Base-by-base conservation (phyloP, 2,329 filamentous ascomycete genomes). In the Teratosphaeria zuluensis region DNA sequence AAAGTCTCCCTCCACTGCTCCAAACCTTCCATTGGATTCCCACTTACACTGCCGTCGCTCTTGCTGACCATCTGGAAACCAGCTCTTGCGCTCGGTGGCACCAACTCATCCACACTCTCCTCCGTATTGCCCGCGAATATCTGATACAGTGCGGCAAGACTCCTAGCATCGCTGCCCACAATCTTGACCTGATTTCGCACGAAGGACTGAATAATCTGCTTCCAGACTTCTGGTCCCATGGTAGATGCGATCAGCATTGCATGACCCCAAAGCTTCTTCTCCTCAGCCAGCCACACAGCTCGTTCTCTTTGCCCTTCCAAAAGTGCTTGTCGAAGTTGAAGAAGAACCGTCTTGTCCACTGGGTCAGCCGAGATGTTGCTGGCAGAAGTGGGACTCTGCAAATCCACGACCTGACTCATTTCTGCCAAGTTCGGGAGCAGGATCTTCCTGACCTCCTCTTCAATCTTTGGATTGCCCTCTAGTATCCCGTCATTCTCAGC, bases 1-100 rank as follows among this genome's bases (percentile, higher is more conserved):
- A 97, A 77, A 0, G 94, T 96, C 73, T 99, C 94, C 51, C 86
- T 85, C 94, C 94, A 99, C 72, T 91, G 91, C 67, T 97, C 89
- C 21, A 99, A 78, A 4, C 94, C 94, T 67, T 90, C 88, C 4
- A 92, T 78, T 0, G 86, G 86, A 71, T 94, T 90, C 63, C 85
- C 86, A 0, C 84, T 79, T 33, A 84, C 75, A 7, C 79, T 75
- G 6, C 82, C 78, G 59, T 84, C 79, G 2, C 84, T 80, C n/a
- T 86, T 90, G 62, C 88, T 92, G 64, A 99, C 82, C 76, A 99
- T 87, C 71, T 95, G 90, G 65, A 96, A 84, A 1, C 94, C 94
- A 60, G 92, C 92, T 51, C 95, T 84, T 19, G 94, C 94, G 64
- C 95, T 95, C 2, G 88, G 87, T 4, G 94, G 92, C 1, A 99